Conservation (phyloP, 768 basidiomycete genomes). For the Lanmaoa pseudosensibilis region DNA sequence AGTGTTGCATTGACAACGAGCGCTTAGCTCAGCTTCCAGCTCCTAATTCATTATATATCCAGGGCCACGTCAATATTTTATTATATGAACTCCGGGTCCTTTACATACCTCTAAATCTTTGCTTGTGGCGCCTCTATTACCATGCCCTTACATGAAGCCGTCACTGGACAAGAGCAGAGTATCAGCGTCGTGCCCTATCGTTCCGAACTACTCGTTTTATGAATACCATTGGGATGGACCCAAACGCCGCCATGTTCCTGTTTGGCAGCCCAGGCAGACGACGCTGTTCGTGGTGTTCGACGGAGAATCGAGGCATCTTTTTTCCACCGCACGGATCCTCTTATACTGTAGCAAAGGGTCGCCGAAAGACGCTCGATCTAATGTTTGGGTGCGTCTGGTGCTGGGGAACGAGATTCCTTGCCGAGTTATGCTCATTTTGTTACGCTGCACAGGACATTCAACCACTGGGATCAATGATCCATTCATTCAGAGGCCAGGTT, state of each 20-base stretch:
- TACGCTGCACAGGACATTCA: constrained; percentile 17
- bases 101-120: background rate
- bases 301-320: constrained; percentile 18
- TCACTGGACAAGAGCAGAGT: constrained; percentile 21
- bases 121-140: background rate
- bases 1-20: too few relatives aligned
- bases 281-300: constrained; percentile 25
- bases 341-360: constrained; percentile 15
- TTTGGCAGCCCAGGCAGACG: constrained; percentile 27
- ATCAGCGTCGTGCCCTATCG: constrained; percentile 4
- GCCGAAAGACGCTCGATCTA: constrained; percentile 8
- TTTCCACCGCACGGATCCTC: constrained; percentile 22
- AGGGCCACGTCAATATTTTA: background rate
- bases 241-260: constrained; percentile 18
- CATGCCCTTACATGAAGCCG: constrained; percentile 19
- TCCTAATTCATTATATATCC: too few relatives aligned
- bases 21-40: too few relatives aligned
- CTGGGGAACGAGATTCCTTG: background rate
- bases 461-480: constrained; percentile 11
- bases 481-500: constrained; percentile 7
- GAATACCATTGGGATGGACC: constrained; percentile 27
- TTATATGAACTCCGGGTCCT: background rate
- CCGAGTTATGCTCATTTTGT: background rate
- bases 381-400: constrained; percentile 20
- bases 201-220: constrained; percentile 15